Conservation (phyloP, 192 early-diverging fungal species). For the Ambispora gerdemannii region DNA sequence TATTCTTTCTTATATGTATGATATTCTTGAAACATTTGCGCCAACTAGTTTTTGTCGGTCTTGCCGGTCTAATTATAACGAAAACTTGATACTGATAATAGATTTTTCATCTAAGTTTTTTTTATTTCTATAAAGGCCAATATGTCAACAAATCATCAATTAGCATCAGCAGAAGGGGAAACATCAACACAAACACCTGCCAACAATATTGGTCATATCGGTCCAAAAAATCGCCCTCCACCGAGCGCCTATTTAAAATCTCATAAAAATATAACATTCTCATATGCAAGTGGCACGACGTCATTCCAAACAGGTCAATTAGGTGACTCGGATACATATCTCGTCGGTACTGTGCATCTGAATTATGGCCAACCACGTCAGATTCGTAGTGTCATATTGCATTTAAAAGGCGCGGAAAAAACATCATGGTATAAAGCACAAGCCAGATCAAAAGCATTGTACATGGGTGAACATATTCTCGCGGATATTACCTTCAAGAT, state of each 20-base stretch:
- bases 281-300: not conserved
- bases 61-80: too few relatives aligned
- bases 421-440: constrained; percentile 19
- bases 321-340: constrained; percentile 21
- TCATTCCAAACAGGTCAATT: constrained; percentile 23
- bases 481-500: constrained; percentile 19
- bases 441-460: constrained; percentile 20
- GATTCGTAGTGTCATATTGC: constrained; percentile 11
- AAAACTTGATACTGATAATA: too few relatives aligned
- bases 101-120: too few relatives aligned
- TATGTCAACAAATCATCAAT: too few relatives aligned
- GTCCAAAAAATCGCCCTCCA: not conserved
- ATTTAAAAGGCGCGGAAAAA: constrained; percentile 24
- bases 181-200: not conserved
- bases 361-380: constrained; percentile 6
- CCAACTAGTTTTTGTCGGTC: too few relatives aligned
- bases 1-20: too few relatives aligned
- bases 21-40: too few relatives aligned
- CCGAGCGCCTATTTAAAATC: constrained; percentile 7
- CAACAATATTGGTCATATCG: not conserved
- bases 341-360: constrained; percentile 20
- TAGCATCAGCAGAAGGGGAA: too few relatives aligned
- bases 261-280: constrained; percentile 22
- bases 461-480: constrained; percentile 15
- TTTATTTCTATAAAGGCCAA: too few relatives aligned